Base-by-base conservation (phyloP, 805 yeast genomes). In the Nakazawaea ambrosiae region DNA sequence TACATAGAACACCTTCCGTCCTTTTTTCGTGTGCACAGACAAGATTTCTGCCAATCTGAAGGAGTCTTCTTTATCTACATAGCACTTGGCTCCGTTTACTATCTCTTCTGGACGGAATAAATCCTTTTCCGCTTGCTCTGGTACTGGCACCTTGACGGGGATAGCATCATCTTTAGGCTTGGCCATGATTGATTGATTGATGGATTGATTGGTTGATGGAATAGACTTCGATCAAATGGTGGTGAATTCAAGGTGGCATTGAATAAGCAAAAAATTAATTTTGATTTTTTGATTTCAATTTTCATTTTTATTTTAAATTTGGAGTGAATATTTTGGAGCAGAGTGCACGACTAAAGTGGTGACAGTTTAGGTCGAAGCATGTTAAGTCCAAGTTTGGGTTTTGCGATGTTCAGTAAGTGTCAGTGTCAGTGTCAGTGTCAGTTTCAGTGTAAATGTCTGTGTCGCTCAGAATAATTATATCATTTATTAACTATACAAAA, bases 21-120 rank as follows among this genome's bases (percentile, higher is more conserved):
- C 86, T 54, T 87, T 81, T 50, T 84, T 78, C 32, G 72, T 60
- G 44, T 84, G 86, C 34, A 76, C 70, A 15, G 89, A 86, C 31
- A 92, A 63, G 30, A 92, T 76, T 55, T 92, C 98, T 2, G 97
- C 97, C 24, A 78, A 56, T 44, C 96, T 67, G 43, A 69, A 72
- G 45, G 81, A 88, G 20, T 76, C 84, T 51, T 88, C 96, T 55
- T 92, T 90, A 42, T 66, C 66, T 5, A 84, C 94, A 58, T 69
- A 82, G 18, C 87, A 81, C 55, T 86, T 87, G 53, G 94, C 83
- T 14, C 96, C 96, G 3, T 80, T 67, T 6, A 70, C 55, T 22
- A 86, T 65, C 41, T 80, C 84, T 6, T 70, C 74, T 3, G 49
- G 50, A 20, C 39, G 37, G 45, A 60, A 61, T 16, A 51, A 51